Percentiles rank a stretch among this genome's conserved stretches.
Evolutionary conservation across 768 basidiomycete genomes (phyloP).

Genomic region (Trametes cingulata): DNA sequence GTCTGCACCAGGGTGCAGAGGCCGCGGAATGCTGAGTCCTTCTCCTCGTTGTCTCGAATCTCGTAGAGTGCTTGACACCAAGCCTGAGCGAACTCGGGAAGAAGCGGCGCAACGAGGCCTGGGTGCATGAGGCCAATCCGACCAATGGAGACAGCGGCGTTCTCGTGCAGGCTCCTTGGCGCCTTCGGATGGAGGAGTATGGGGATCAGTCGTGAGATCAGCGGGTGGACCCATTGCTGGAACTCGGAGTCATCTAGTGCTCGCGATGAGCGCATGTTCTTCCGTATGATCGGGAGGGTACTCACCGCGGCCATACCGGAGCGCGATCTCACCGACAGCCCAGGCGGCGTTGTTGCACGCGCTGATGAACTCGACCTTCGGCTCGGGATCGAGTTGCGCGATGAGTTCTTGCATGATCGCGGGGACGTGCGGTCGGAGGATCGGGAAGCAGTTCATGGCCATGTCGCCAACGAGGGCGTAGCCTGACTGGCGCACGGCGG

Average conservation of each 20-base stretch:
- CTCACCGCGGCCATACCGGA: constrained; percentile 84
- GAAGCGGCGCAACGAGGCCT: constrained; percentile 79
- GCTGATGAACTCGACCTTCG: constrained; percentile 90
- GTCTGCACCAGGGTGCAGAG: constrained; percentile 94
- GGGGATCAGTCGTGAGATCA: constrained; percentile 88
- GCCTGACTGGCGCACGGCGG: constrained; percentile 92
- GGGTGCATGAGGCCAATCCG: constrained; percentile 95
- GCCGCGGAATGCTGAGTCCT: constrained; percentile 97
- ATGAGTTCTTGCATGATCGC: constrained; percentile 90
- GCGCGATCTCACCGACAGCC: constrained; percentile 98
- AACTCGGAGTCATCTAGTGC: constrained; percentile 77
- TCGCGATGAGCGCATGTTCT: not conserved
- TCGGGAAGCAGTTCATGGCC: constrained; percentile 91
- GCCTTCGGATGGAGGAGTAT: constrained; percentile 92
- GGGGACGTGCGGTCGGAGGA: constrained; percentile 84
- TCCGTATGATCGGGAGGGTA: constrained; percentile 5
- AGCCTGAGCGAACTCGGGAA: constrained; percentile 87
- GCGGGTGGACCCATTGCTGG: constrained; percentile 85
- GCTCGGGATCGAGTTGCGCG: constrained; percentile 88
- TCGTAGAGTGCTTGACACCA: constrained; percentile 98
- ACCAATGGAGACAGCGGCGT: constrained; percentile 98
- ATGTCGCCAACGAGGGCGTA: constrained; percentile 98
- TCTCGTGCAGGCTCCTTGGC: constrained; percentile 93
- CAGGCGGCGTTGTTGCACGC: constrained; percentile 99
- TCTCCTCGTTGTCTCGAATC: constrained; percentile 99